A percentile compares a stretch with the other conserved stretches of the same genome.
Conservation (phyloP, 331 rosid genomes). For the Acacia pycnantha region DNA sequence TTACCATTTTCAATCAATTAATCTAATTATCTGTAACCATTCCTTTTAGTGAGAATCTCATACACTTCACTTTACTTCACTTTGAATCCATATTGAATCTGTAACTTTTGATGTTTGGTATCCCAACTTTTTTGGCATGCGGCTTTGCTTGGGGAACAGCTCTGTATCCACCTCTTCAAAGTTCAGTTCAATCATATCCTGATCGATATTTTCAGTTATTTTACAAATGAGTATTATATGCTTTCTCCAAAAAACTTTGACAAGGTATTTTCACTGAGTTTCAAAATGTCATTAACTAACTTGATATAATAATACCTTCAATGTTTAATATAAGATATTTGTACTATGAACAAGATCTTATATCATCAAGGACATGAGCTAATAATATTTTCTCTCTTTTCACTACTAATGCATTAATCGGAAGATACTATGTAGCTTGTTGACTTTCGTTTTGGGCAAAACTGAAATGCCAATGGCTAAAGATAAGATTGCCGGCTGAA, state of each 20-base stretch:
- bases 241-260: neutral
- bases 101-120: neutral
- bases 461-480: neutral
- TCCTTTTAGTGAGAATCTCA: neutral
- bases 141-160: neutral
- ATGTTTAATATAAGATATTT: no score
- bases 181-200: neutral
- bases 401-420: neutral
- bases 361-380: no score
- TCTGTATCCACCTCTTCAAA: neutral
- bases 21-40: neutral
- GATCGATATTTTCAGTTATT: neutral
- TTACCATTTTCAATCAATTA: neutral
- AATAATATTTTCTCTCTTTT: neutral
- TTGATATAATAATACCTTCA: neutral
- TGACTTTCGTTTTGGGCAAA: neutral
- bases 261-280: neutral
- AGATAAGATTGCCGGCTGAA: neutral
- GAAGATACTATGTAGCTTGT: neutral
- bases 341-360: no score
- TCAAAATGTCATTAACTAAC: neutral
- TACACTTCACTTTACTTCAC: neutral
- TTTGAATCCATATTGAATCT: neutral
- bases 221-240: neutral
- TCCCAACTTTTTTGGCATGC: constrained; percentile 10